Evolutionary conservation across 306 rosid genomes (phyloP).

Genomic region (Medicago arabica): DNA sequence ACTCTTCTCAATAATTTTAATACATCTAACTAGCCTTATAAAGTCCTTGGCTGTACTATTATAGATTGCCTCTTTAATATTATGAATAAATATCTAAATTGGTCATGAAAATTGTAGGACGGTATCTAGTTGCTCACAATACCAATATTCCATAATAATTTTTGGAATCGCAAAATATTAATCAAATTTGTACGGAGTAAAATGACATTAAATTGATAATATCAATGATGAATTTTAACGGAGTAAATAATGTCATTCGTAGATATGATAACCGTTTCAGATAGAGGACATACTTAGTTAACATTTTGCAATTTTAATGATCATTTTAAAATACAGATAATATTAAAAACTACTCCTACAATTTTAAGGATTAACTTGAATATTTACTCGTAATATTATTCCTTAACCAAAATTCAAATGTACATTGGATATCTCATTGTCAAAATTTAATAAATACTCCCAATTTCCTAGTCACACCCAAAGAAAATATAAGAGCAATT

Average conservation of each 20-base stretch:
- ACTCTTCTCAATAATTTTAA: slow-evolving; percentile 16
- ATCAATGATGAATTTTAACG: too few species aligned
- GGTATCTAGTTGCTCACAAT: not conserved
- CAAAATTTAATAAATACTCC: not conserved
- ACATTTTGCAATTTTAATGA: too few species aligned
- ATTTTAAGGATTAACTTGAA: too few species aligned
- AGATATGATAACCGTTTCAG: too few species aligned
- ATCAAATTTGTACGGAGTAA: too few species aligned
- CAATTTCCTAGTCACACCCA: slow-evolving; percentile 16
- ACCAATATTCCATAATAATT: too few species aligned
- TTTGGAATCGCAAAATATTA: too few species aligned
- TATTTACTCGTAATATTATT: not conserved
- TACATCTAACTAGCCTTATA: not conserved
- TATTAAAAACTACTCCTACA: too few species aligned
- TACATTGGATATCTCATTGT: not conserved
- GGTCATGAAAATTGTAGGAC: not conserved
- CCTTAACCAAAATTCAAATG: slow-evolving; percentile 14
- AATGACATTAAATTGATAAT: not conserved
- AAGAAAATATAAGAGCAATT: slow-evolving; percentile 20
- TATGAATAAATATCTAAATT: not conserved
- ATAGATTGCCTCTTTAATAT: not conserved
- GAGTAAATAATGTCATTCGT: not conserved
- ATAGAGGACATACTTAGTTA: not conserved
- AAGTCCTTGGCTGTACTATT: not conserved
- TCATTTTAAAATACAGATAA: too few species aligned